Evolutionary conservation across 257 asterid genomes (phyloP), one percentile per base, ranked within the genome.

Genomic region (Solanum chmielewskii): DNA sequence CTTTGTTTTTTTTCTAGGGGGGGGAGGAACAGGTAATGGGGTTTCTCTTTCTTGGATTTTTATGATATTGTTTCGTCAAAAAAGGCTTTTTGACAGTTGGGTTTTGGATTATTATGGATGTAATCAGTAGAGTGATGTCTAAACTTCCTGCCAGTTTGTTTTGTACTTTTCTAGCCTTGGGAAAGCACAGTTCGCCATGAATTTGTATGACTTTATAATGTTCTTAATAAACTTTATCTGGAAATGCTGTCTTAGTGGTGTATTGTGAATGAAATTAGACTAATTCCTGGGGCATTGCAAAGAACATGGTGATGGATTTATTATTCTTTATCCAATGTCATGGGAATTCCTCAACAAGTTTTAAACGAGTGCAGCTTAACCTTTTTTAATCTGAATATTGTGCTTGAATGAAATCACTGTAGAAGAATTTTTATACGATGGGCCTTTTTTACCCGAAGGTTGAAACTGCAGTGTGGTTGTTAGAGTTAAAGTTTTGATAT

Each of bases 11-110:
- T n/a, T 13, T 77, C 16, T n/a, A 1, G 59, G 35, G 0, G 52
- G 31, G 59, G 83, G 12, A 0, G 0, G 14, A 33, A 1, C n/a
- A 6, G 29, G 21, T 21, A 74, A 0, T 25, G 66, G 84, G 66
- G 16, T 78, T 78, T 60, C 84, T 78, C 41, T 83, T 20, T 45
- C 60, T 25, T 70, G 83, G 68, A 76, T 39, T 18, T 85, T 86
- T 29, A 83, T 27, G 66, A 10, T 37, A 37, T 88, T 90, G 90
- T 86, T 88, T 87, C 56, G 41, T 66, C 49, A 39, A 80, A 84
- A 47, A 70, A 70, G 14, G 33, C 44, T 16, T 64, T 86, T 69
- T 59, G 42, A 31, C 74, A 15, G 39, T 82, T 35, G 83, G 16
- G 73, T 18, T 49, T 52, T 56, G 42, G 86, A 29, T 60, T 23